phyloP scores from a whole-genome alignment of 1,284 basidiomycete species.

The Coniferiporia sulphurascens region DNA sequence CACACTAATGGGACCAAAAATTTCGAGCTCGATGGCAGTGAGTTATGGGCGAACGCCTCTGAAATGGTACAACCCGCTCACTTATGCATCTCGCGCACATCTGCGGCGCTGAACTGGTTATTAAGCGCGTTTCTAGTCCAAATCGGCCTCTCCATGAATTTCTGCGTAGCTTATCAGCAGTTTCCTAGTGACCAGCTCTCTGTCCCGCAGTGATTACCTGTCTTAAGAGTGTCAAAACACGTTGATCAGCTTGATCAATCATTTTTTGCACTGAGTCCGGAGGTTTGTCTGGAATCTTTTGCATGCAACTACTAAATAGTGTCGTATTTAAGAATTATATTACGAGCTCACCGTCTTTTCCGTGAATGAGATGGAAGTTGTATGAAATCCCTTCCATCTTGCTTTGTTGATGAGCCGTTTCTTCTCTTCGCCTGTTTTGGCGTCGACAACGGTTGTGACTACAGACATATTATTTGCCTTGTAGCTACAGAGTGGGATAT shows the following conservation, averaged over 20 bases:
- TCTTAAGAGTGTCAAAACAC: conserved; percentile 8
- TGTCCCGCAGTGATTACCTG: conserved; percentile 9
- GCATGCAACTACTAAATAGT: conserved; percentile 1
- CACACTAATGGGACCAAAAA: conserved; percentile 63
- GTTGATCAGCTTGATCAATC: background rate
- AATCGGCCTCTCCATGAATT: conserved; percentile 71
- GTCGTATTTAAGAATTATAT: background rate
- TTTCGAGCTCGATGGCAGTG: conserved; percentile 52
- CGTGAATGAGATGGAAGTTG: conserved; percentile 63
- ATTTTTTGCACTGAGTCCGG: background rate
- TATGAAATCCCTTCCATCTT: conserved; percentile 75
- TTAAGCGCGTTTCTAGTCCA: conserved; percentile 86
- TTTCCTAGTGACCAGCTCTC: conserved; percentile 4
- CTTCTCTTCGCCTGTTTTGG: conserved; percentile 75
- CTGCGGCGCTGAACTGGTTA: conserved; percentile 72
- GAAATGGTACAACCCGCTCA: conserved; percentile 31
- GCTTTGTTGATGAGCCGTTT: conserved; percentile 75
- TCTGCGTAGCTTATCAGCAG: conserved; percentile 31
- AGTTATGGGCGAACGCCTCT: background rate
- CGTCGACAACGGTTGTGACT: conserved; percentile 56
- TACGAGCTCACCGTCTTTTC: conserved; percentile 46
- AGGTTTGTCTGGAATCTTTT: conserved; percentile 7
- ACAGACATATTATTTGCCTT: conserved; percentile 73
- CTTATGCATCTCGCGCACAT: conserved; percentile 71
- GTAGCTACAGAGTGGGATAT: conserved; percentile 44